Evolutionary conservation across 805 yeast genomes (phyloP).

Genomic region (Pichia manshurica): DNA sequence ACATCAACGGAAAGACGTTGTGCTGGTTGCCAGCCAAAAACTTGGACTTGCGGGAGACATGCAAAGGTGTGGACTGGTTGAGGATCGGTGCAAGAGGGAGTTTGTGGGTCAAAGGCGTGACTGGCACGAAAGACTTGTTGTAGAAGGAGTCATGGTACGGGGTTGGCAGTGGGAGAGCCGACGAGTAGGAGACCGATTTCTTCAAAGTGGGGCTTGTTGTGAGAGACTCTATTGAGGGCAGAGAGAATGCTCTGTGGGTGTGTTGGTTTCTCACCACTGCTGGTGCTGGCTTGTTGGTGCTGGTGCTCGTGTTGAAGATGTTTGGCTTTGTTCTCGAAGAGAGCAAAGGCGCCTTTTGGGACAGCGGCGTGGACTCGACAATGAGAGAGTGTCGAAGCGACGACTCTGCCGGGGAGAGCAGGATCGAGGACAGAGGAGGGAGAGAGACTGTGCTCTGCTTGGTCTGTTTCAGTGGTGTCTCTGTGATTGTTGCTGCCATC

Average conservation of each 20-base stretch:
- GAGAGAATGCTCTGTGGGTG: slow-evolving; percentile 3
- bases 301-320: not conserved
- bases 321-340: not conserved
- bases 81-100: slow-evolving; percentile 22
- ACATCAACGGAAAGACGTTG: too few relatives aligned
- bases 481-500: not conserved
- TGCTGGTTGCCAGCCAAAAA: too few relatives aligned
- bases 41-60: not conserved
- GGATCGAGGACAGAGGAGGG: slow-evolving; percentile 10
- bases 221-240: slow-evolving; percentile 24
- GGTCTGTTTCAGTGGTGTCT: slow-evolving; percentile 2
- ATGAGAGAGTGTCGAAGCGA: slow-evolving; percentile 5
- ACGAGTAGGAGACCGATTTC: slow-evolving; percentile 19
- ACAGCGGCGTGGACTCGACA: not conserved
- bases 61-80: slow-evolving; percentile 18
- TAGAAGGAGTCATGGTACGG: slow-evolving; percentile 1
- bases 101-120: slow-evolving; percentile 20
- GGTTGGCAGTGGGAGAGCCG: not conserved
- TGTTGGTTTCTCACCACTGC: too few relatives aligned
- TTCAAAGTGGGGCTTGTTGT: slow-evolving; percentile 23
- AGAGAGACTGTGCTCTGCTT: not conserved
- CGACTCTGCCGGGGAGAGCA: slow-evolving; percentile 7
- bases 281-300: not conserved
- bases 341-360: not conserved
- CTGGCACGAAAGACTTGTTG: slow-evolving; percentile 10